Conservation (phyloP, 2,329 filamentous ascomycete genomes). For the Colletotrichum godetiae region DNA sequence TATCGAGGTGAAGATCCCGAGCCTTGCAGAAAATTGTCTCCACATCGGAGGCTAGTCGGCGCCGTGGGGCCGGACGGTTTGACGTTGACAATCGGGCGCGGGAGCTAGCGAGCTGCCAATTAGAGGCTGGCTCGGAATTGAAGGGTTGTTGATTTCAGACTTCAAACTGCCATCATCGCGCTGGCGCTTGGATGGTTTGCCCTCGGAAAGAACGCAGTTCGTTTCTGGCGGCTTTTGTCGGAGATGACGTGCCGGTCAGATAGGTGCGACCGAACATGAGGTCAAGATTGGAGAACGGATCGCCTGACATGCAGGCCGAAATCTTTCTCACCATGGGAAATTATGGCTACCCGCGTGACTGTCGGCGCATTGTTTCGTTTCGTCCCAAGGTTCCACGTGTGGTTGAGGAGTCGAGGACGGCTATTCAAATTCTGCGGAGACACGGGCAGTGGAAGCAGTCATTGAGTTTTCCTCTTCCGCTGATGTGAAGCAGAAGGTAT, state of each 20-base stretch:
- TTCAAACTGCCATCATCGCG: neutral
- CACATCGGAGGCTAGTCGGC: conserved; percentile 16
- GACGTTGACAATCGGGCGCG: conserved; percentile 18
- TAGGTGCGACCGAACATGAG: conserved; percentile 8
- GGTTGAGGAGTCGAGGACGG: conserved; percentile 17
- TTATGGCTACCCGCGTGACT: neutral
- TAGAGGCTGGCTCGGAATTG: neutral
- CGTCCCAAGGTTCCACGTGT: conserved; percentile 30
- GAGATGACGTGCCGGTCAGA: conserved; percentile 16
- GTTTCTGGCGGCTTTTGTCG: conserved; percentile 1
- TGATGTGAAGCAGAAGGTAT: neutral
- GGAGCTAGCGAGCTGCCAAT: conserved; percentile 22
- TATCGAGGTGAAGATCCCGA: neutral
- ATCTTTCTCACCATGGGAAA: neutral
- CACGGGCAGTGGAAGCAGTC: neutral
- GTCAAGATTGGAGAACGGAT: neutral
- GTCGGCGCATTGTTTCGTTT: conserved; percentile 31
- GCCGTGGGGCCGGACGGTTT: conserved; percentile 28
- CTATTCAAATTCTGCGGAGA: conserved; percentile 14
- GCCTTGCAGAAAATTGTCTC: neutral
- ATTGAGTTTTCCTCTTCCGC: neutral
- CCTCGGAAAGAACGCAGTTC: conserved; percentile 3
- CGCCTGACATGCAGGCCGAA: neutral
- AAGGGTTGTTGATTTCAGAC: neutral
- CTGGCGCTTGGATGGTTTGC: neutral